Percentiles rank a stretch among this genome's conserved stretches.
Conservation (phyloP, 225 moss, liverwort and hornwort genomes). For the Polytrichum commune region DNA sequence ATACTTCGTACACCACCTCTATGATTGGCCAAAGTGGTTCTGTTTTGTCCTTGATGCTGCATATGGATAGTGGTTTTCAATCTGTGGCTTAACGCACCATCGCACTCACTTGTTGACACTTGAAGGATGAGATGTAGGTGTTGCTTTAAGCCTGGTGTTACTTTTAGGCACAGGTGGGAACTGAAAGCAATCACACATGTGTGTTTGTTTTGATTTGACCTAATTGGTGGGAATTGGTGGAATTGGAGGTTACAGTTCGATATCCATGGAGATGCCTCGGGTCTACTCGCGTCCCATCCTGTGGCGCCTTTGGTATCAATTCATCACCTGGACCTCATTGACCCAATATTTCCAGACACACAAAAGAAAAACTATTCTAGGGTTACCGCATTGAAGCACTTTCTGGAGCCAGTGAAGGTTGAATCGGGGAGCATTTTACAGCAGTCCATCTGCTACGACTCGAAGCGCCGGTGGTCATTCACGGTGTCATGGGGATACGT, state of each 20-base stretch:
- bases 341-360: constrained; percentile 45
- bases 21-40: too few species aligned
- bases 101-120: too few species aligned
- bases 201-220: neutral
- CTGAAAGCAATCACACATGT: neutral
- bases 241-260: constrained; percentile 27
- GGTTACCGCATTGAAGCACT: constrained; percentile 31
- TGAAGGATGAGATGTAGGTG: too few species aligned
- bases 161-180: too few species aligned
- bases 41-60: too few species aligned
- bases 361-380: constrained; percentile 30
- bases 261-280: constrained; percentile 43
- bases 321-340: constrained; percentile 46
- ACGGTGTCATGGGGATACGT: constrained; percentile 50
- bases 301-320: constrained; percentile 41
- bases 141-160: too few species aligned
- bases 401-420: constrained; percentile 33
- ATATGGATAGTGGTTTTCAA: too few species aligned
- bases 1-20: too few species aligned
- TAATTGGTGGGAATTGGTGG: neutral
- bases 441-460: constrained; percentile 50
- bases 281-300: constrained; percentile 50
- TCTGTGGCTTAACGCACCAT: too few species aligned
- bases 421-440: constrained; percentile 43
- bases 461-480: constrained; percentile 34